Conservation (phyloP, 495 filamentous ascomycete species). For the Trichoderma gamsii region DNA sequence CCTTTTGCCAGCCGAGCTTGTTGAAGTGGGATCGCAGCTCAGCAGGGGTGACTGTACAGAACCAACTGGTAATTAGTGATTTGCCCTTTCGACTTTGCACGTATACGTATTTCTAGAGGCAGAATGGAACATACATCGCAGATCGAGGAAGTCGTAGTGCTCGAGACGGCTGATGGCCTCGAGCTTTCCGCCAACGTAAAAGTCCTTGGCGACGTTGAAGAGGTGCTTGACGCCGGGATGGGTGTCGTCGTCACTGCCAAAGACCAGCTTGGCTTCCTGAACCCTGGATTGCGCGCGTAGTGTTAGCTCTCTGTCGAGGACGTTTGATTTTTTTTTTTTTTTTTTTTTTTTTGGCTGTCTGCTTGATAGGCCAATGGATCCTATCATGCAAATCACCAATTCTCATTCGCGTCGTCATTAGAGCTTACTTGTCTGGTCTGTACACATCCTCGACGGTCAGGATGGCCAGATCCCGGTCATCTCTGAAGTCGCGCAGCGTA, state of each 20-base stretch:
- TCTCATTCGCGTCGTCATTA: slow-evolving; percentile 7
- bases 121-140: slow-evolving; percentile 65
- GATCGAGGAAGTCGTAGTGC: slow-evolving; percentile 97
- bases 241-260: slow-evolving; percentile 83
- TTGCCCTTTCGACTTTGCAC: not conserved
- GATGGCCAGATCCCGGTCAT: slow-evolving; percentile 92
- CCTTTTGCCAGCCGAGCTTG: slow-evolving; percentile 94
- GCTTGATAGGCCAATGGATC: no score
- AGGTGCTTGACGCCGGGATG: slow-evolving; percentile 92
- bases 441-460: slow-evolving; percentile 95
- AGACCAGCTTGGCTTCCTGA: slow-evolving; percentile 87
- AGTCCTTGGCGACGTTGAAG: slow-evolving; percentile 69
- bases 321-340: no score
- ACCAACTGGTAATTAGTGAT: not conserved
- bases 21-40: slow-evolving; percentile 95
- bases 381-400: no score
- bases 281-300: slow-evolving; percentile 41
- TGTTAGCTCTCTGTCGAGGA: not conserved
- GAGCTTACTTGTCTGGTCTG: slow-evolving; percentile 84
- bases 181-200: slow-evolving; percentile 91
- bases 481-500: slow-evolving; percentile 89
- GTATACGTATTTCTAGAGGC: not conserved
- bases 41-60: slow-evolving; percentile 70
- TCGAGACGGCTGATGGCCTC: slow-evolving; percentile 89
- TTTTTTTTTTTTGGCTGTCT: not conserved